A percentile compares a stretch with the other conserved stretches of the same genome.
Conservation (phyloP, 371 early-diverging fungal species). For the Rhizopus arrhizus region DNA sequence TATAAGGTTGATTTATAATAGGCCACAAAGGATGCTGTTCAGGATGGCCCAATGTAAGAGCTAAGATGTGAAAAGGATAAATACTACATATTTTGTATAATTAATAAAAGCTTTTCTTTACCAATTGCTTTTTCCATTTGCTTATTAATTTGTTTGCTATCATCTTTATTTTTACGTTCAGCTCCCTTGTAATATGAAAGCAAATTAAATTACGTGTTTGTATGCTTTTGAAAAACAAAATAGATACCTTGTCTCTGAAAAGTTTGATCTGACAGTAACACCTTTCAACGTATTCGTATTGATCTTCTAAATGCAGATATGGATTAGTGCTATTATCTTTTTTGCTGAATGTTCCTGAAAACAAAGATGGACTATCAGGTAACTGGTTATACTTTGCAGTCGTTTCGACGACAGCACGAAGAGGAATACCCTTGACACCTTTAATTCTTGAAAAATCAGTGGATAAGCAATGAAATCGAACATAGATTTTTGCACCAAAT, state of each 20-base stretch:
- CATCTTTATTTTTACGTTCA: conserved; percentile 67
- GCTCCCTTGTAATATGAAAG: conserved; percentile 42
- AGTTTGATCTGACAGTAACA: conserved; percentile 72
- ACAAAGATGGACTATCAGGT: conserved; percentile 4
- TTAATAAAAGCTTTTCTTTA: conserved; percentile 3
- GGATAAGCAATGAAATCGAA: conserved; percentile 78
- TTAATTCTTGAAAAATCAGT: conserved; percentile 85
- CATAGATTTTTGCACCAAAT: conserved; percentile 67
- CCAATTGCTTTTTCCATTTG: conserved; percentile 50
- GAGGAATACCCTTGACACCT: conserved; percentile 84
- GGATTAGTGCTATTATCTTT: background rate
- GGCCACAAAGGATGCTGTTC: conserved; percentile 11
- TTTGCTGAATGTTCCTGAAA: conserved; percentile 14
- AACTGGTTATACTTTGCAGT: conserved; percentile 4
- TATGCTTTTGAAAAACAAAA: background rate
- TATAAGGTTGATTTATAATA: conserved; percentile 4
- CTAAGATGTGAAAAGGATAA: conserved; percentile 6
- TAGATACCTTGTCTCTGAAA: conserved; percentile 75
- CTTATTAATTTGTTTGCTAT: conserved; percentile 60
- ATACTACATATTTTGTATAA: background rate
- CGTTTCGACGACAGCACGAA: conserved; percentile 52
- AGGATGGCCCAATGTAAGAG: conserved; percentile 19
- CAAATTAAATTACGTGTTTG: background rate
- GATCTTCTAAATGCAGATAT: background rate
- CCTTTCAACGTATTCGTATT: conserved; percentile 48